These are phyloP conservation scores for Odonthalia washingtoniensis DNA, from an alignment of 31 red algal genomes.

Conservation along the genomic window DNA sequence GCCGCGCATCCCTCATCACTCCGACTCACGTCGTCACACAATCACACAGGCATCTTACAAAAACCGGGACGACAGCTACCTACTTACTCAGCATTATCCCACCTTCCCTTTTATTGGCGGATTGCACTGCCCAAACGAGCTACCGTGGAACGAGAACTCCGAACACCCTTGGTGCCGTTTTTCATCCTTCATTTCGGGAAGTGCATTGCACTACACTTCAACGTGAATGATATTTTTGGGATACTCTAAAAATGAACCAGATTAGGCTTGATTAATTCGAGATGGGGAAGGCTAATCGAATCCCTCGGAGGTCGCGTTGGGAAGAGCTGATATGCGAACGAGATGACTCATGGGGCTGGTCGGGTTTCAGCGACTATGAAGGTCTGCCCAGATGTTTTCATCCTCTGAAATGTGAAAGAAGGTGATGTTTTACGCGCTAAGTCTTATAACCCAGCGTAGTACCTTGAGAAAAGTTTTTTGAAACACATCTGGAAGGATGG, in stretches of 20 bases:
- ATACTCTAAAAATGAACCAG: background rate
- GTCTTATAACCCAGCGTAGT: background rate
- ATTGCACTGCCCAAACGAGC: no score
- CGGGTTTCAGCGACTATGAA: background rate
- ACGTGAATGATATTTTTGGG: background rate
- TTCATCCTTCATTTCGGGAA: background rate
- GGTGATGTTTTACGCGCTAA: background rate
- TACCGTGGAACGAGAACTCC: no score
- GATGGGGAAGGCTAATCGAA: background rate
- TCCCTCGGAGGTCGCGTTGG: background rate
- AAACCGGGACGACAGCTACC: no score
- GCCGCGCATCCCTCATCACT: no score
- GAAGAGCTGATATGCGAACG: background rate
- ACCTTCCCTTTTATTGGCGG: no score
- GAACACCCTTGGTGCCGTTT: no score
- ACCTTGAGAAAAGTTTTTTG: background rate
- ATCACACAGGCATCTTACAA: no score
- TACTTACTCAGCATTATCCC: no score
- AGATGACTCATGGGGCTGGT: background rate
- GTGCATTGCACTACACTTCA: background rate
- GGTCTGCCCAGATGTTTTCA: background rate
- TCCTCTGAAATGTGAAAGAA: background rate
- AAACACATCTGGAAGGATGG: background rate
- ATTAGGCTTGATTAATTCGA: background rate
- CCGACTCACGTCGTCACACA: no score